Conservation (phyloP, 305 asterid species). For the Fraxinus paxiana region DNA sequence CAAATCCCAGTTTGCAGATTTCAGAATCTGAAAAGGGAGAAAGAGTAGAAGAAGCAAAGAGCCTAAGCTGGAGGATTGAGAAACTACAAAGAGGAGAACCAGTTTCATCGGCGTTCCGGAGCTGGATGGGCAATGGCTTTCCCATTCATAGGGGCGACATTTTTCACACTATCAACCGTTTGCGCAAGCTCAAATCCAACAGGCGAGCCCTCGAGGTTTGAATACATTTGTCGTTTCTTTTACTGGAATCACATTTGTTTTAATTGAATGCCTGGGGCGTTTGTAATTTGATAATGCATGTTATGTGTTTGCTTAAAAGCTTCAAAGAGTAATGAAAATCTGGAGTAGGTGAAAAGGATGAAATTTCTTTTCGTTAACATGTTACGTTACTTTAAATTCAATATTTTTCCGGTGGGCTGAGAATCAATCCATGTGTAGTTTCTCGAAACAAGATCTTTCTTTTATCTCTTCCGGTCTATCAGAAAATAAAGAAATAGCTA, state of each 20-base stretch:
- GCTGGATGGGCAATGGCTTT: slow-evolving; percentile 95
- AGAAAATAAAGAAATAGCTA: neutral
- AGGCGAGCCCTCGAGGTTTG: slow-evolving; percentile 78
- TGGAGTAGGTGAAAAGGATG: neutral
- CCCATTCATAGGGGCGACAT: slow-evolving; percentile 73
- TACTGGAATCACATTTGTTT: neutral
- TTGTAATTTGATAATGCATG: slow-evolving; percentile 10
- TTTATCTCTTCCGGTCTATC: neutral
- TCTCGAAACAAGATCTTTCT: neutral
- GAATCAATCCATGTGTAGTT: neutral
- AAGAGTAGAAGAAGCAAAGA: slow-evolving; percentile 27
- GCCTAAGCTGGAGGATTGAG: slow-evolving; percentile 67
- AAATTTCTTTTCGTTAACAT: neutral
- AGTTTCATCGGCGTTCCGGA: slow-evolving; percentile 64
- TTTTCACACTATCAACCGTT: slow-evolving; percentile 68
- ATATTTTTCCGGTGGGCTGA: neutral
- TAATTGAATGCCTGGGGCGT: neutral
- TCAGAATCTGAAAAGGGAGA: slow-evolving; percentile 30
- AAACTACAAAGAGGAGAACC: slow-evolving; percentile 51
- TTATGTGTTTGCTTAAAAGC: slow-evolving; percentile 48
- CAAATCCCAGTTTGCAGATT: slow-evolving; percentile 21
- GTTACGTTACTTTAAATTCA: neutral
- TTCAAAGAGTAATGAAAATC: neutral
- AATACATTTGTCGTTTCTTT: neutral
- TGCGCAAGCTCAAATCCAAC: slow-evolving; percentile 59